Evolutionary conservation across 1,284 basidiomycete species (phyloP), one percentile per base, ranked within the genome.

Genomic region (Ganoderma multipileum): DNA sequence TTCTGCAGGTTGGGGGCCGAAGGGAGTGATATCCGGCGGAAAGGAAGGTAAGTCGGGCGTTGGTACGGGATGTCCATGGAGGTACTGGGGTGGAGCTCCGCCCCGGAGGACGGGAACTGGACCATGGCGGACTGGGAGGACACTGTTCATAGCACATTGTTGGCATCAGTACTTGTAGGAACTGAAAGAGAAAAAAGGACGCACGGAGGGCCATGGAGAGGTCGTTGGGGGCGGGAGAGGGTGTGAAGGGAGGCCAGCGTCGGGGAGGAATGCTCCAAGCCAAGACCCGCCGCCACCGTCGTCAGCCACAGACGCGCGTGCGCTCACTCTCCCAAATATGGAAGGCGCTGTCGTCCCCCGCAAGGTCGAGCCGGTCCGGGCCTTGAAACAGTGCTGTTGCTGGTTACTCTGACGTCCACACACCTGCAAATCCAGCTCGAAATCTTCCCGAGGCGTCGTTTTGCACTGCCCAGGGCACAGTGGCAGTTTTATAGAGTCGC

Each of bases 11-110:
- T 84, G 2, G 90, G 88, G 8, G 85, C 82, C 9, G 87, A 85
- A 16, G 92, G 92, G 9, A 94, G 81, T 18, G 92, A 94, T 69
- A 94, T 94, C 55, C 92, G 84, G 65, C 92, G 87, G 76, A 94
- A 94, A 11, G 92, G 91, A 72, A 86, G 84, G 75, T 89, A 82
- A 1, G 84, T 82, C 8, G 82, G 80, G 11, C 81, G 79, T 60
- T 73, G 74, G 58, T 71, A 69, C 65, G 63, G 73, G 61, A 63
- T 23, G 66, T 79, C 71, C 68, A 72, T 67, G 6, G 74, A 71
- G 20, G 71, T 26, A 50, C 71, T 71, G 38, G 70, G 38, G 30
- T 73, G 68, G 44, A 69, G 69, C 55, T 75, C 70, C 50, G 72
- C 70, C 39, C 77, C 75, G 67, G 76, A 69, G 64, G 76, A 75